These are phyloP conservation scores for Claviceps arundinis DNA, from an alignment of 2,329 filamentous ascomycete genomes.

Conservation along the genomic window DNA sequence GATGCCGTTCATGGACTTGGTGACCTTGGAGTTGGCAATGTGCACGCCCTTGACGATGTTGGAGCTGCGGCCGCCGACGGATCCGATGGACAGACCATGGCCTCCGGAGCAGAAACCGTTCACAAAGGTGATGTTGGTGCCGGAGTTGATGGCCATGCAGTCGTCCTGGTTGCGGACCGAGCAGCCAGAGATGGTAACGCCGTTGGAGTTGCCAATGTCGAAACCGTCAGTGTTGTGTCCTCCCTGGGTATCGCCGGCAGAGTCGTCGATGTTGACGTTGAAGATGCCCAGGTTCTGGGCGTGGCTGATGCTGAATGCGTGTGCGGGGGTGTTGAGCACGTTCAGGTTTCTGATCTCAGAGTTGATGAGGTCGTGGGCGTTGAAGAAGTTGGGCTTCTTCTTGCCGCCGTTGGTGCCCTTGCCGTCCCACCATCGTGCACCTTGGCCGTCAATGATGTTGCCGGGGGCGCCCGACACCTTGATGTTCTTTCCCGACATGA, in stretches of 20 bases:
- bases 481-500: neutral
- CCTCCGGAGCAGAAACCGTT: neutral
- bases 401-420: slow-evolving; percentile 45
- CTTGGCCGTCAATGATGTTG: slow-evolving; percentile 40
- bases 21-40: slow-evolving; percentile 1
- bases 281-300: neutral
- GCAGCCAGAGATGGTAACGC: neutral
- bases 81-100: neutral
- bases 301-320: neutral
- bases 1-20: neutral
- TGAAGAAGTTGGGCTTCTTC: slow-evolving; percentile 50
- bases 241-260: neutral
- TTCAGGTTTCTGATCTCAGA: neutral
- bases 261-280: slow-evolving; percentile 1
- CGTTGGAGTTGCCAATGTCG: neutral
- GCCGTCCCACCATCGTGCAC: slow-evolving; percentile 47
- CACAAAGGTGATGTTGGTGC: neutral
- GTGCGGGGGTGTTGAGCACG: neutral
- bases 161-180: slow-evolving; percentile 1
- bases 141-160: slow-evolving; percentile 3
- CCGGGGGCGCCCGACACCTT: neutral
- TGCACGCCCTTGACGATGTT: neutral
- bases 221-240: slow-evolving; percentile 2
- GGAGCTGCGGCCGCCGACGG: neutral
- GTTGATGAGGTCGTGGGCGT: slow-evolving; percentile 25